Conservation (phyloP, 192 early-diverging fungal genomes). For the Backusella tuberculispora region DNA sequence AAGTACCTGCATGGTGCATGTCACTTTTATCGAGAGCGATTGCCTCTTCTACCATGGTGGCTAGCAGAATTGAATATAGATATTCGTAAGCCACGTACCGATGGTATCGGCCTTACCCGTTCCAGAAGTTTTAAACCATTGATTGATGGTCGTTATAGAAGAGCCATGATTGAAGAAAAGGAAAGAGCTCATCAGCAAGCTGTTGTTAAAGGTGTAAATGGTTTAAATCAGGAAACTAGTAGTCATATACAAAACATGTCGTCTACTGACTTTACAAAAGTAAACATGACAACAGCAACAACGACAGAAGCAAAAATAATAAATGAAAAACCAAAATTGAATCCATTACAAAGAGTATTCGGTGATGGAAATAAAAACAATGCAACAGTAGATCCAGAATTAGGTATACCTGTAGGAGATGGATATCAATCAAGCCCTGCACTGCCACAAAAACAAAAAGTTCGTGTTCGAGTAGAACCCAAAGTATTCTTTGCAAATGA, state of each 20-base stretch:
- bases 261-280: not conserved
- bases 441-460: constrained; percentile 16
- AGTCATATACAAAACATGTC: not conserved
- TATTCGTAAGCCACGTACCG: constrained; percentile 49
- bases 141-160: constrained; percentile 41
- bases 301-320: not conserved
- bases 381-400: not conserved
- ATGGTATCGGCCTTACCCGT: constrained; percentile 37
- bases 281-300: not conserved
- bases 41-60: constrained; percentile 44
- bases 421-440: constrained; percentile 5
- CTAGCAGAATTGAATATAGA: constrained; percentile 52
- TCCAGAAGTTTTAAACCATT: constrained; percentile 44
- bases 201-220: not conserved
- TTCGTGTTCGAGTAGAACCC: constrained; percentile 49
- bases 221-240: not conserved
- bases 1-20: constrained; percentile 83
- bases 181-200: constrained; percentile 11
- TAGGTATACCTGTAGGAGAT: constrained; percentile 20
- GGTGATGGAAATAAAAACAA: not conserved
- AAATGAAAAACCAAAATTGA: not conserved
- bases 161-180: constrained; percentile 44
- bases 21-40: constrained; percentile 34
- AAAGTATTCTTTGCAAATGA: constrained; percentile 93
- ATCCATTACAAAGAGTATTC: not conserved